Percentiles rank a stretch among this genome's conserved stretches.
phyloP scores from a whole-genome alignment of 2,329 filamentous ascomycete genomes.

The Alternaria incomplexa region DNA sequence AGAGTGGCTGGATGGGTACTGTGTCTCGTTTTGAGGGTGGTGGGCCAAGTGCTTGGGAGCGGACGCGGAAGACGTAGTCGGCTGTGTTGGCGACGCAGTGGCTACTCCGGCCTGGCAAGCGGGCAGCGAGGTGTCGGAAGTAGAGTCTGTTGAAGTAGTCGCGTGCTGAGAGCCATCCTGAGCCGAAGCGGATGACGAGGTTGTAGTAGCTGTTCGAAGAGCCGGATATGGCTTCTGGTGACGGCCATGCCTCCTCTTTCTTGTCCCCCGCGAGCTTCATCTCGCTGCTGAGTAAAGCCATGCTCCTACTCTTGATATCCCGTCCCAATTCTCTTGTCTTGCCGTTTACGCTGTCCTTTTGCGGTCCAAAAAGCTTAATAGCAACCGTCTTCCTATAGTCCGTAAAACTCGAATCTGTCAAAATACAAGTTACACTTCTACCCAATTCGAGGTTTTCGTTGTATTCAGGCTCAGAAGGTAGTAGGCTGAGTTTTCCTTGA shows the following conservation, averaged over 20 bases:
- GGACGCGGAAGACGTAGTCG: constrained; percentile 1
- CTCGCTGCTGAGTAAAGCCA: background rate
- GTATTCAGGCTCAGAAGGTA: constrained; percentile 5
- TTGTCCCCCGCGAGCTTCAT: background rate
- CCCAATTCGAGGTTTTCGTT: constrained; percentile 26
- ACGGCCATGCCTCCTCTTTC: background rate
- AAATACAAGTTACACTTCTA: constrained; percentile 34
- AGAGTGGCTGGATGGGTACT: constrained; percentile 35
- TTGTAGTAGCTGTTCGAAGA: constrained; percentile 23
- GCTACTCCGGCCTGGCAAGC: background rate
- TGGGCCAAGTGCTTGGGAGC: constrained; percentile 8
- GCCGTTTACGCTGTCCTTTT: background rate
- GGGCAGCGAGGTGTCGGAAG: constrained; percentile 19
- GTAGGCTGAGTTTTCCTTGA: constrained; percentile 35
- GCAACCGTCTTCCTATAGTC: constrained; percentile 26
- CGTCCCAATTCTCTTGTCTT: background rate
- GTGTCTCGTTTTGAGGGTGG: constrained; percentile 16
- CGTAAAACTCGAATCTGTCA: constrained; percentile 22
- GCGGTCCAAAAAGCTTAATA: constrained; percentile 35
- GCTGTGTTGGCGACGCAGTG: background rate
- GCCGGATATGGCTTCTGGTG: background rate
- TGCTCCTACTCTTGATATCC: constrained; percentile 2
- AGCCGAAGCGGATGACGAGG: constrained; percentile 35
- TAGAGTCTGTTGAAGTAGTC: constrained; percentile 38
- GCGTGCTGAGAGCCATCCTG: constrained; percentile 39